phyloP scores from a whole-genome alignment of 129 eudicot genomes.

The carrot (Daucus carota) region DNA sequence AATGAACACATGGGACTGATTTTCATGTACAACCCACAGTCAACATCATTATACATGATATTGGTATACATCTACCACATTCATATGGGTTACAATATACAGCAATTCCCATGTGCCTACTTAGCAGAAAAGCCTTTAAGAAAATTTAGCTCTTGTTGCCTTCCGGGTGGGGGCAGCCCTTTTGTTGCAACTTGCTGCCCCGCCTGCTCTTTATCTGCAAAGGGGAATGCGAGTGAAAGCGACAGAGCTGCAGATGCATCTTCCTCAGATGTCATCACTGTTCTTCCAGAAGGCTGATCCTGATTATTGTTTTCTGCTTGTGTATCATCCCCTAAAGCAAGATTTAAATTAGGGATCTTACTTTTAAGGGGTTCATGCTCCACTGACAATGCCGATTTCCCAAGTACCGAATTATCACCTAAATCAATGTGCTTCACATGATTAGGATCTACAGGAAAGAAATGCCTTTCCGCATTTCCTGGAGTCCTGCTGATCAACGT shows the following conservation, averaged over 20 bases:
- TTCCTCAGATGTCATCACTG: slow-evolving; percentile 27
- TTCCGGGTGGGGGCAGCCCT: slow-evolving; percentile 21
- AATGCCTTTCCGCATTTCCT: slow-evolving; percentile 40
- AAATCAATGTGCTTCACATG: slow-evolving; percentile 11
- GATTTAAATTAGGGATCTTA: slow-evolving; percentile 39
- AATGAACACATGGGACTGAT: slow-evolving; percentile 14
- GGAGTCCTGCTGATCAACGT: background rate
- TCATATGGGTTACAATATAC: slow-evolving; percentile 17
- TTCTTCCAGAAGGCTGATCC: slow-evolving; percentile 14
- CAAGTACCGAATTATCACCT: slow-evolving; percentile 18
- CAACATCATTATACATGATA: slow-evolving; percentile 41
- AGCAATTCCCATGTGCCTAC: slow-evolving; percentile 16
- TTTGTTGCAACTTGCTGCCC: slow-evolving; percentile 10
- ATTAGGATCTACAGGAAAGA: slow-evolving; percentile 46
- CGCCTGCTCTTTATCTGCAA: slow-evolving; percentile 26
- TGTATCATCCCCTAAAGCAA: slow-evolving; percentile 58
- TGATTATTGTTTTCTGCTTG: slow-evolving; percentile 22
- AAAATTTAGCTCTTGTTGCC: slow-evolving; percentile 23
- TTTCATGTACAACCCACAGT: background rate
- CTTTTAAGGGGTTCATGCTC: slow-evolving; percentile 15
- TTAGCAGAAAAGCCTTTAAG: slow-evolving; percentile 39
- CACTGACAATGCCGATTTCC: slow-evolving; percentile 13
- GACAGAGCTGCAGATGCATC: slow-evolving; percentile 52
- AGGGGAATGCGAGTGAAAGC: slow-evolving; percentile 66
- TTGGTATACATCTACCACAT: slow-evolving; percentile 22